Percentiles rank a stretch among this genome's conserved stretches.
phyloP scores from a whole-genome alignment of 1,284 basidiomycete genomes.

The Trichosporon sp. region DNA sequence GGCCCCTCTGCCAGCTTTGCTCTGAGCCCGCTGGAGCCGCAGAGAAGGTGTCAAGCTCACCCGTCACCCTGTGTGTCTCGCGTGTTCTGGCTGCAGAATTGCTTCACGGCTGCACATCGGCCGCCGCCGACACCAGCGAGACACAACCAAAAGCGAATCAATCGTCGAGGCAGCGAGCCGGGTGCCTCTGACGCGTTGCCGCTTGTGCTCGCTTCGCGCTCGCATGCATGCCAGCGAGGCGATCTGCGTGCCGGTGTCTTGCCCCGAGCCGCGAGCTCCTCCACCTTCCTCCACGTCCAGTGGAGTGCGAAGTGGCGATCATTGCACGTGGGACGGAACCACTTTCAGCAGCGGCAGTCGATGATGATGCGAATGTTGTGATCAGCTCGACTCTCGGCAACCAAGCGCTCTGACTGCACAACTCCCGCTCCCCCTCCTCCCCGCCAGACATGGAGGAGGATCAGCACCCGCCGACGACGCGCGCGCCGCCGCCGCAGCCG shows the following conservation, averaged over 20 bases:
- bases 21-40: neutral
- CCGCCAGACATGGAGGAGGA: constrained; percentile 5
- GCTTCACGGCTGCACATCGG: neutral
- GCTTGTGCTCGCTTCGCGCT: neutral
- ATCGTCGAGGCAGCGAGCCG: neutral
- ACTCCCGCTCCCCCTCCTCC: neutral
- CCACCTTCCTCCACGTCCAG: neutral
- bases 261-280: neutral
- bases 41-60: neutral
- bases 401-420: neutral
- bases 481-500: neutral
- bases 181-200: neutral
- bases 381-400: neutral
- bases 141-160: neutral
- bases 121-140: neutral
- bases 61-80: neutral
- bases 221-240: neutral
- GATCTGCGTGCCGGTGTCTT: neutral
- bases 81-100: neutral
- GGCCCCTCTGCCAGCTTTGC: too few species aligned
- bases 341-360: neutral
- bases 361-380: neutral
- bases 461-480: neutral
- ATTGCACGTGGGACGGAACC: constrained; percentile 1
- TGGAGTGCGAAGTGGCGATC: constrained; percentile 1